Evolutionary conservation across 345 rosid species (phyloP).

Genomic region (Anacardium occidentale): DNA sequence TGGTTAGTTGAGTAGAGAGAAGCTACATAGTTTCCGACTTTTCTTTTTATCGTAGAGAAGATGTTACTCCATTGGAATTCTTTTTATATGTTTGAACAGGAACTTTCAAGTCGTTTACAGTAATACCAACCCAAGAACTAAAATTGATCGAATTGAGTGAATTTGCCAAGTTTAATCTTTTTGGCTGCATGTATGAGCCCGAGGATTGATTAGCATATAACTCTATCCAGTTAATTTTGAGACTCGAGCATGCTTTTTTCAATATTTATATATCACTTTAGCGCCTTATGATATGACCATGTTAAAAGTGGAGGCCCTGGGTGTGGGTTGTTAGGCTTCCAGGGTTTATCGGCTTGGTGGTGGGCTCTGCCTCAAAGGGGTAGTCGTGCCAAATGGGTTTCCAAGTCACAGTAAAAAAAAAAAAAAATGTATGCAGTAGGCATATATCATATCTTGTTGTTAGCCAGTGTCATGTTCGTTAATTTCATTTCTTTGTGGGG

Average conservation of each 20-base stretch:
- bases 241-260: neutral
- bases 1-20: too few species aligned
- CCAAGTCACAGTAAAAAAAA: too few species aligned
- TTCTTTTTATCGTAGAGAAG: neutral
- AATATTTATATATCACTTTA: too few species aligned
- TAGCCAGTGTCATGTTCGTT: neutral
- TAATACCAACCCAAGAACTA: neutral
- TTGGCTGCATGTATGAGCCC: neutral
- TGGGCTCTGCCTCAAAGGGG: too few species aligned
- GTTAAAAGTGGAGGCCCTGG: too few species aligned
- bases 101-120: neutral
- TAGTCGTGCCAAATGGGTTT: too few species aligned
- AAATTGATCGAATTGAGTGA: neutral
- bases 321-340: too few species aligned
- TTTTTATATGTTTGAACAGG: neutral
- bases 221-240: neutral
- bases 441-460: neutral
- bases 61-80: neutral
- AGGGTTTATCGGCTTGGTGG: too few species aligned
- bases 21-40: neutral
- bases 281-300: too few species aligned
- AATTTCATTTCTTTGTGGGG: neutral
- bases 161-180: neutral
- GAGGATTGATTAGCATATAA: neutral
- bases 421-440: neutral